Percentiles rank a stretch among this genome's conserved stretches.
phyloP scores from a whole-genome alignment of 371 early-diverging fungal species.

The Mucor circinelloides region DNA sequence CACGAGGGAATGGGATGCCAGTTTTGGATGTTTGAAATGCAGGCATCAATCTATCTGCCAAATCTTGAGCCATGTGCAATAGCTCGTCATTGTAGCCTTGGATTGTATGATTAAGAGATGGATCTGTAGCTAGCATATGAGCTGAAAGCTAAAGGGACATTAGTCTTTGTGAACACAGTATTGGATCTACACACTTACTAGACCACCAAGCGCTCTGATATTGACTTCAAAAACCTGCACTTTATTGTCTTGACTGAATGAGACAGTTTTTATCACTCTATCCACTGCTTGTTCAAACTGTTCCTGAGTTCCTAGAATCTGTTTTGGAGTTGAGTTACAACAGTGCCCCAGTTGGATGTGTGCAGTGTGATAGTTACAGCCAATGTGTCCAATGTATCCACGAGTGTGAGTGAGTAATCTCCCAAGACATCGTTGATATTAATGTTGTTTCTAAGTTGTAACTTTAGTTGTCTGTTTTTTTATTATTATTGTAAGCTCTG shows the following conservation, averaged over 20 bases:
- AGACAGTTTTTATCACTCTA: constrained; percentile 63
- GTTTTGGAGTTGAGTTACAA: not conserved
- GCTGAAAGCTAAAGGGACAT: constrained; percentile 84
- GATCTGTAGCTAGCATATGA: constrained; percentile 83
- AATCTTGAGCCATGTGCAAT: constrained; percentile 74
- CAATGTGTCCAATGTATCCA: constrained; percentile 89
- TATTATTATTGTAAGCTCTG: not conserved
- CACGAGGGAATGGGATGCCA: constrained; percentile 86
- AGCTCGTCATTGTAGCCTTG: constrained; percentile 77
- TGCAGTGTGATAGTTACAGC: constrained; percentile 52
- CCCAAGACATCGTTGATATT: constrained; percentile 91
- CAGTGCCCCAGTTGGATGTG: not conserved
- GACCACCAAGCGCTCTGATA: constrained; percentile 89
- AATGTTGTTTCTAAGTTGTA: constrained; percentile 50
- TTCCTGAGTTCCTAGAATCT: constrained; percentile 71
- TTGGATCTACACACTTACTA: constrained; percentile 45
- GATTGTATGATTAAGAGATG: constrained; percentile 55
- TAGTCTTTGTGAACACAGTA: not conserved
- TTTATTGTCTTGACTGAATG: constrained; percentile 81
- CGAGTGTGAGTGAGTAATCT: constrained; percentile 87
- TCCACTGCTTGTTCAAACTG: constrained; percentile 77
- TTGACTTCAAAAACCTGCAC: constrained; percentile 96
- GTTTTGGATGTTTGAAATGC: constrained; percentile 86
- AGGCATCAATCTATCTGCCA: constrained; percentile 87
- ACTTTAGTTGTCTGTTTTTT: not conserved